Evolutionary conservation across 176 grass and related monocot genomes (phyloP), one percentile per base, ranked within the genome.

Genomic region (Raddia guianensis): DNA sequence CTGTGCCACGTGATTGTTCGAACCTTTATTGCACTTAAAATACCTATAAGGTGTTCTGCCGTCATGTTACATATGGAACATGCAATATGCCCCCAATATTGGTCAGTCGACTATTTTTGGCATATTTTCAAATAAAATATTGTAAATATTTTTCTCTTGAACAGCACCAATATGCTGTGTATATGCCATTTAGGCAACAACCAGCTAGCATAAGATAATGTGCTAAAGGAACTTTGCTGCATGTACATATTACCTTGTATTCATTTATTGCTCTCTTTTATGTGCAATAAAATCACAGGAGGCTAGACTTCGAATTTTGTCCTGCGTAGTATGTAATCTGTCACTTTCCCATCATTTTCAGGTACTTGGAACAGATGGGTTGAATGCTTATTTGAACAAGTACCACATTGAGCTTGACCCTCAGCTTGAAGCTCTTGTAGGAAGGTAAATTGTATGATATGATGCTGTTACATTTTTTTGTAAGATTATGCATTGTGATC

Each of bases 401-500:
- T 93, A 95, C n/a, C 87, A 73, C 32, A 87, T 96, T 12, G 97
- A 95, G 78, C 88, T 99, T 89, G 93, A 99, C 12, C 91, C 93
- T 61, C 97, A 99, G 53, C 89, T 99, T 85, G 97, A 93, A 93
- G 89, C 89, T 82, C 93, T 95, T 86, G 91, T 95, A 83, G 97
- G 97, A 86, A 99, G 93, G 97, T 96, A 85, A 64, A 32, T 66
- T 79, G 35, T 16, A 48, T 76, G 2, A 67, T 50, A 80, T 71
- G 27, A 73, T 67, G 14, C 45, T 33, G 11, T 19, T 40, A 55
- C 47, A 20, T 63, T 83, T 5, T 53, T 21, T 62, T 19, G 9
- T 0, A 73, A 63, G 72, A 67, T 52, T 66, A 49, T 57, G 49
- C 56, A 70, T 71, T 82, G 35, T 63, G 74, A 84, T 62, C 72